Conservation (phyloP, 2,329 filamentous ascomycete species). For the Alternaria sp. region DNA sequence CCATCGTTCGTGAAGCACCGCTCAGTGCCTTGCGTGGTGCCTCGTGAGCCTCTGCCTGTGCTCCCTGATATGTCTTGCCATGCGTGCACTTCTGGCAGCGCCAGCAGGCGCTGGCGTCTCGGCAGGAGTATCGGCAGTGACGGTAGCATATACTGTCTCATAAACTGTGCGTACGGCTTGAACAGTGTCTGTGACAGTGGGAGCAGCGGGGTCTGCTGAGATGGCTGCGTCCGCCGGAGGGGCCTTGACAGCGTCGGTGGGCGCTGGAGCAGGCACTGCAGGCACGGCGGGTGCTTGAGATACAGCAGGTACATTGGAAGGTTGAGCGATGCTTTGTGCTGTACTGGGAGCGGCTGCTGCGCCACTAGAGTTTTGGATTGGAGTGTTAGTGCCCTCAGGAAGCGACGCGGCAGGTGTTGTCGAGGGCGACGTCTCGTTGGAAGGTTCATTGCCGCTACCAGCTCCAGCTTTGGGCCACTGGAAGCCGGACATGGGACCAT, state of each 20-base stretch:
- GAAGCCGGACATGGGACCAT: conserved; percentile 30
- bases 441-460: conserved; percentile 2
- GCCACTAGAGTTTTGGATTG: conserved; percentile 8
- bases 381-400: conserved; percentile 6
- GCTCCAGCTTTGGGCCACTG: conserved; percentile 26
- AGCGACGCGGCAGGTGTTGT: conserved; percentile 12
- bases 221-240: conserved; percentile 4
- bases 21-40: conserved; percentile 21
- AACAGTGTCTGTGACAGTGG: conserved; percentile 11
- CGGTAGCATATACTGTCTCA: conserved; percentile 26
- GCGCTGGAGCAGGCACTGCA: conserved; percentile 6
- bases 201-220: conserved; percentile 1
- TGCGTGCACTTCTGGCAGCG: conserved; percentile 16
- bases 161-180: conserved; percentile 21
- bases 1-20: background rate
- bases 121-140: conserved; percentile 12
- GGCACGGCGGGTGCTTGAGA: conserved; percentile 8
- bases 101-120: conserved; percentile 20
- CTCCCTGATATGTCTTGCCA: conserved; percentile 26
- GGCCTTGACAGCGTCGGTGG: conserved; percentile 3
- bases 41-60: conserved; percentile 25
- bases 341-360: conserved; percentile 10
- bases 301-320: conserved; percentile 8
- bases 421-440: conserved; percentile 7
- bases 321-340: conserved; percentile 14